Conservation (phyloP, 2,329 filamentous ascomycete species). For the Colletotrichum lupini region DNA sequence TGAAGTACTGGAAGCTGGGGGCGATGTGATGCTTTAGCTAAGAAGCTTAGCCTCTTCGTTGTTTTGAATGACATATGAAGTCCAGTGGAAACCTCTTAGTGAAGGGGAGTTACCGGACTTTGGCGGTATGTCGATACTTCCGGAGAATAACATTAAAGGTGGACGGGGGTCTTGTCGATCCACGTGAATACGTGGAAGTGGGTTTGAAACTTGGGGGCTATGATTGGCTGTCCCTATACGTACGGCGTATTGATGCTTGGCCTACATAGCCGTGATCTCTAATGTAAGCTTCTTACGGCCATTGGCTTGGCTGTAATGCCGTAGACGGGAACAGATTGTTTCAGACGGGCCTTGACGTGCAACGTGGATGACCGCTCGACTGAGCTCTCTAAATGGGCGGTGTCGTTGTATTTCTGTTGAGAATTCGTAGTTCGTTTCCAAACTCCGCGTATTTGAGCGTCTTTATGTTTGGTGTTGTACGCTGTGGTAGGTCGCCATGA, state of each 20-base stretch:
- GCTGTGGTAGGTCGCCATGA: neutral
- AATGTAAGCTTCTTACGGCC: neutral
- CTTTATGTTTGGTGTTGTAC: neutral
- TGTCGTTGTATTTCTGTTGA: too few relatives aligned
- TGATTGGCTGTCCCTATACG: neutral
- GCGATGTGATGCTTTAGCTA: neutral
- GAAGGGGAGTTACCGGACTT: neutral
- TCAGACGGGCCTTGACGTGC: neutral
- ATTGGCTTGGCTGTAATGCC: neutral
- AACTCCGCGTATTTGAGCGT: conserved; percentile 7
- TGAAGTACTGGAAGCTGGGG: neutral
- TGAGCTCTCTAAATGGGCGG: too few relatives aligned
- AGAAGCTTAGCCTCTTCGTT: neutral
- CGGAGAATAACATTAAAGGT: neutral
- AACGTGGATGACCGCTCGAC: neutral
- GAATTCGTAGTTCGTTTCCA: neutral
- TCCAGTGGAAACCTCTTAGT: too few relatives aligned
- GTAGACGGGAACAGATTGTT: neutral
- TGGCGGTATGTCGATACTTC: neutral
- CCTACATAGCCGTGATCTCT: neutral
- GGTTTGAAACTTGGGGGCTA: neutral
- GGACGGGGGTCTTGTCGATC: neutral
- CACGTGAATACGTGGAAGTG: neutral
- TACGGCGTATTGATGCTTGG: neutral
- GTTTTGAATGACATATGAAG: neutral